A percentile compares a stretch with the other conserved stretches of the same genome.
Conservation (phyloP, 139 green algal genomes). For the Chlorella sp. region DNA sequence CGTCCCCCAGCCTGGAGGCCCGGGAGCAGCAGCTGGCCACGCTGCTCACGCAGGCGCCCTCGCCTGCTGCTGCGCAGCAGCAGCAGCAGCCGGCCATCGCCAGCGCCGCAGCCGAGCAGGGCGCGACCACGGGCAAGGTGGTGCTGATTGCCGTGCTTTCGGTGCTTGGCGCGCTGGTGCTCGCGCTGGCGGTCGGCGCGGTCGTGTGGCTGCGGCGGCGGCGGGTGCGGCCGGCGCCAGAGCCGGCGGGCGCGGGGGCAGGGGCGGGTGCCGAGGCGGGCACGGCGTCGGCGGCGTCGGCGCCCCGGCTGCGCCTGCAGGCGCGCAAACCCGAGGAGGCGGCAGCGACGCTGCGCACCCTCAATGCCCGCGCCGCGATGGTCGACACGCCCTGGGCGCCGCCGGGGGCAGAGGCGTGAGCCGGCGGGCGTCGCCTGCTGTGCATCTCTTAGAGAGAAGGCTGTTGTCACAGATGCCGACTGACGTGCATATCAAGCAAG, state of each 20-base stretch:
- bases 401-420: too few species aligned
- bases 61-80: neutral
- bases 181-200: neutral
- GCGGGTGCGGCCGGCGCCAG: neutral
- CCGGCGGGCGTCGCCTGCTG: neutral
- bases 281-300: neutral
- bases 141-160: neutral
- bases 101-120: neutral
- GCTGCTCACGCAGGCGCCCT: neutral
- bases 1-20: neutral
- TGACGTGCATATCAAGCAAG: neutral
- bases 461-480: neutral
- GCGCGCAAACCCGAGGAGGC: slow-evolving; percentile 3
- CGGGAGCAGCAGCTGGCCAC: neutral
- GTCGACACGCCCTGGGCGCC: slow-evolving; percentile 14
- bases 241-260: neutral
- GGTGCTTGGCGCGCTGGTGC: neutral
- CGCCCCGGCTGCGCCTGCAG: neutral
- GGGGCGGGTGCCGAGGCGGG: neutral
- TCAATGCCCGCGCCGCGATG: neutral
- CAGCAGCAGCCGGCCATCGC: neutral
- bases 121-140: neutral
- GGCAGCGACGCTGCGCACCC: neutral
- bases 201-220: neutral
- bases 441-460: too few species aligned